A percentile compares a stretch with the other conserved stretches of the same genome.
These are phyloP conservation scores for Deinandra increscens DNA, from an alignment of 129 eudicot genomes.

Conservation along the genomic window DNA sequence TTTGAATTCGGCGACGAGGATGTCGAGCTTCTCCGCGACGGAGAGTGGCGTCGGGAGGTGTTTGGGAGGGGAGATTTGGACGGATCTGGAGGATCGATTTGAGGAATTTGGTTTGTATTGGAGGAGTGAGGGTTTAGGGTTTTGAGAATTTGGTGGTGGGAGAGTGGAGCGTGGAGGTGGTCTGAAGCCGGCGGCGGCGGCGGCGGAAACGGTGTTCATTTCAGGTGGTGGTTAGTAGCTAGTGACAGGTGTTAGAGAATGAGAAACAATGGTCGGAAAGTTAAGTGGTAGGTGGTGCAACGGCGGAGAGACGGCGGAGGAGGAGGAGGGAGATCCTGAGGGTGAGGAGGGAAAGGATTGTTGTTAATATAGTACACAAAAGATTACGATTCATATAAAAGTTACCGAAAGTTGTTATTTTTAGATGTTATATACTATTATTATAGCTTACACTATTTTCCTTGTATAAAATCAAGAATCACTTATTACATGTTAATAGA, in stretches of 20 bases:
- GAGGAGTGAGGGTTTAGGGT: constrained; percentile 4
- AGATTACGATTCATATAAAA: neutral
- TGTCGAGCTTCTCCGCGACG: constrained; percentile 42
- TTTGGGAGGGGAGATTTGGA: constrained; percentile 21
- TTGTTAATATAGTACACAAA: neutral
- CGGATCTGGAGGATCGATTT: constrained; percentile 16
- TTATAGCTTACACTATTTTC: too few relatives aligned
- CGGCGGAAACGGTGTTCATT: constrained; percentile 32
- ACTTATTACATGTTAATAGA: too few relatives aligned
- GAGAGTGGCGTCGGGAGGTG: constrained; percentile 3
- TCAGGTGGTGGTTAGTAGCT: constrained; percentile 14
- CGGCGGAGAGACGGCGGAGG: constrained; percentile 1
- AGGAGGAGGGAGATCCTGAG: constrained; percentile 30
- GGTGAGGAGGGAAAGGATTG: constrained; percentile 10
- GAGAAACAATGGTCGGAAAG: constrained; percentile 25
- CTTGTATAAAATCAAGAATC: too few relatives aligned
- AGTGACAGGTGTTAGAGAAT: constrained; percentile 19
- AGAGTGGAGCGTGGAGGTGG: constrained; percentile 16
- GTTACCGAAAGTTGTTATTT: too few relatives aligned
- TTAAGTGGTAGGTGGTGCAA: constrained; percentile 17
- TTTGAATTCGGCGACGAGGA: constrained; percentile 56
- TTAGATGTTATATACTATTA: too few relatives aligned
- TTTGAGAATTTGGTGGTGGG: constrained; percentile 19
- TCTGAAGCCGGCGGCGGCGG: constrained; percentile 22
- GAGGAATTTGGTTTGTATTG: constrained; percentile 17